Conservation (phyloP, 2,329 filamentous ascomycete species). For the Ophiostoma piceae region DNA sequence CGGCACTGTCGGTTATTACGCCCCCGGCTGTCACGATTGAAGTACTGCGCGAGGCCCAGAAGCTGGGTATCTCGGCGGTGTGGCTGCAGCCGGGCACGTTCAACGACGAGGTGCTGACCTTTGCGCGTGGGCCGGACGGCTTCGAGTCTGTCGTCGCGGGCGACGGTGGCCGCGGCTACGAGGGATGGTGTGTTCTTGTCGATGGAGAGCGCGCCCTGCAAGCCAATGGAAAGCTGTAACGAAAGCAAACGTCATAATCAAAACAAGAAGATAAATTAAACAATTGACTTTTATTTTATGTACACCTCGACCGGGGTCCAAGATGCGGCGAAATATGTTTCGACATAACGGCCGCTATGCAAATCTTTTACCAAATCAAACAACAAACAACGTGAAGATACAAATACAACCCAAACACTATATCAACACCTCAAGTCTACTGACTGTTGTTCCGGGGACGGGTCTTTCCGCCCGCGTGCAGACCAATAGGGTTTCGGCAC, state of each 20-base stretch:
- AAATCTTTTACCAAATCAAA: too few species aligned
- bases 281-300: not conserved
- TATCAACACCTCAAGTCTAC: not conserved
- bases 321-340: not conserved
- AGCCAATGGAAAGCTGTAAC: conserved; percentile 46
- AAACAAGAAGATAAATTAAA: not conserved
- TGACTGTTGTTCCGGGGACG: not conserved
- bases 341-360: too few species aligned
- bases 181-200: conserved; percentile 84
- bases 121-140: conserved; percentile 47
- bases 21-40: conserved; percentile 70
- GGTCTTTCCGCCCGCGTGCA: conserved; percentile 32
- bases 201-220: conserved; percentile 66
- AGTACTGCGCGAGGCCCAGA: conserved; percentile 71
- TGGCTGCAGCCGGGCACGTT: conserved; percentile 92
- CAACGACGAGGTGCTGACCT: conserved; percentile 67
- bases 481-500: conserved; percentile 81
- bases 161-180: conserved; percentile 57
- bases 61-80: conserved; percentile 65
- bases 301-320: not conserved
- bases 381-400: not conserved
- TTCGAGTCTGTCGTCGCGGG: conserved; percentile 68
- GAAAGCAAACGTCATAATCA: not conserved
- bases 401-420: not conserved
- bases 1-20: conserved; percentile 80